Base-by-base conservation (phyloP, 1,284 basidiomycete species). In the Heterobasidion irregulare region DNA sequence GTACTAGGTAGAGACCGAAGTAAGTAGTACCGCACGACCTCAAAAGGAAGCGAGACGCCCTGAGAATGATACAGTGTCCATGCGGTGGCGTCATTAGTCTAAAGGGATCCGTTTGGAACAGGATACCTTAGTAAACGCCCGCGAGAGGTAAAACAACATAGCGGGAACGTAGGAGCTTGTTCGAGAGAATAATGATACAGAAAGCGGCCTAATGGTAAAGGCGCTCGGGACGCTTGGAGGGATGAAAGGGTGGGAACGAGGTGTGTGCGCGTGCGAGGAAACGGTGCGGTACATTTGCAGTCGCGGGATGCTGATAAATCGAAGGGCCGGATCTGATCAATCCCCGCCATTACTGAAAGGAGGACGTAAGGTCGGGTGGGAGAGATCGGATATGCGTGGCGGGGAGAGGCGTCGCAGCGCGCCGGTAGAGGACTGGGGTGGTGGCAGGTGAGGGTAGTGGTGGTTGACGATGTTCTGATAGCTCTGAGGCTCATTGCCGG, bases 401-500 rank as follows among this genome's bases (percentile, higher is more conserved):
- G 76, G 72, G 12, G 79, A 77, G 38, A 73, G 67, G 15, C 74
- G 70, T 34, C 76, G 74, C 47, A 73, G 61, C 52, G 59, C 34
- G 48, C 59, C 58, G 49, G 69, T 69, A 44, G 68, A 62, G 50
- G 70, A 66, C 47, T 67, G 59, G 36, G 73, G 69, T 56, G 71
- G 69, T 7, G 74, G 69, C 44, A 75, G 68, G 55, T 75, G 71
- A 18, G 71, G 67, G 55, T 74, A 73, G 51, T 26, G 26, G 6
- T 70, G 68, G 52, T 72, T 69, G 16, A 71, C 68, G 51, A 75
- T 64, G n/a, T 74, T 66, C 38, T 70, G 68, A 62, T 72, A 75
- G 47, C 68, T 68, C 59, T 79, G 78, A 44, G 76, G 73, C 58
- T 81, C 79, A 15, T 77, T 78, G 50, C 77, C 63, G 19, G 77